These are phyloP conservation scores for Lolium perenne DNA, from an alignment of 176 grass and related monocot species.

Conservation along the genomic window DNA sequence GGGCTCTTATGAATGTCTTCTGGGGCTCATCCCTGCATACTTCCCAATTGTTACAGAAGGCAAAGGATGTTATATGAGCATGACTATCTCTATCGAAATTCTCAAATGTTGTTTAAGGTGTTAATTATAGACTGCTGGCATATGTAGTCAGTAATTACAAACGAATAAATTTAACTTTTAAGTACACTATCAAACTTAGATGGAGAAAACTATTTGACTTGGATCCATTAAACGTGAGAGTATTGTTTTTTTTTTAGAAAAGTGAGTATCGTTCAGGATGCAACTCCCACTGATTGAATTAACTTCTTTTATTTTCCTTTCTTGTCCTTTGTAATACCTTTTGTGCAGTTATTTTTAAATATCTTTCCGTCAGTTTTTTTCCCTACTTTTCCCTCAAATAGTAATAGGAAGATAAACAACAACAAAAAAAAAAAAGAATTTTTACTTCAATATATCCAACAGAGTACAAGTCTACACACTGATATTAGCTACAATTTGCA, in stretches of 20 bases:
- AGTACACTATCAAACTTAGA: constrained; percentile 3
- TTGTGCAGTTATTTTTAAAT: not conserved
- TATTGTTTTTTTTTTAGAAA: not conserved
- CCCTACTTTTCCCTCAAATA: constrained; percentile 24
- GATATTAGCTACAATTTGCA: constrained; percentile 35
- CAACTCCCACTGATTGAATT: constrained; percentile 10
- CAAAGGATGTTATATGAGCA: not conserved
- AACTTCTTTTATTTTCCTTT: constrained; percentile 8
- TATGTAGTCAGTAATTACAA: constrained; percentile 29
- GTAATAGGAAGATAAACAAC: constrained; percentile 21
- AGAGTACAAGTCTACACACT: not conserved
- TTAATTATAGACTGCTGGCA: not conserved
- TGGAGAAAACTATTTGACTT: constrained; percentile 17
- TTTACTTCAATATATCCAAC: constrained; percentile 18
- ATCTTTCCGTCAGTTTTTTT: not conserved
- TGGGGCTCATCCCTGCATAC: constrained; percentile 22
- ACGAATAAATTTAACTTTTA: not conserved
- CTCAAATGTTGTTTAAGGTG: not conserved
- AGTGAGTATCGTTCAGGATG: constrained; percentile 16
- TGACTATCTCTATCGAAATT: constrained; percentile 26
- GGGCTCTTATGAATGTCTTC: not conserved
- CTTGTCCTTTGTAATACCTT: constrained; percentile 23
- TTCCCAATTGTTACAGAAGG: constrained; percentile 13
- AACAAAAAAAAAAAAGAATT: not conserved
- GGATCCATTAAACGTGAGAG: constrained; percentile 5